Percentiles rank a stretch among this genome's conserved stretches.
Conservation (phyloP, 495 filamentous ascomycete species). For the Penicillium pulvis region DNA sequence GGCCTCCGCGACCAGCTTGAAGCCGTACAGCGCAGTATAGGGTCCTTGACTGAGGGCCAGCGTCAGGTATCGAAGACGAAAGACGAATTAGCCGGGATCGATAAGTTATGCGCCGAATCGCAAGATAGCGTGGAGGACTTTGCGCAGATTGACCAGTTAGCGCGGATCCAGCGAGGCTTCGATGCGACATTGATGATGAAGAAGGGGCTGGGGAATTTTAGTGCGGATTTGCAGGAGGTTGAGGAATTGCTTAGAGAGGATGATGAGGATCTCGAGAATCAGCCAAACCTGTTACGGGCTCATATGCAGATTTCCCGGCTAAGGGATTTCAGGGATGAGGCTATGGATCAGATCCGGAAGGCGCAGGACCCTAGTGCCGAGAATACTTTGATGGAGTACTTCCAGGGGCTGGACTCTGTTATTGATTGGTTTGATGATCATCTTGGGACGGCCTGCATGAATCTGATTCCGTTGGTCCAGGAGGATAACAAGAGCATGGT, state of each 20-base stretch:
- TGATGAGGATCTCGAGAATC: conserved; percentile 81
- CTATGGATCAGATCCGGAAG: conserved; percentile 88
- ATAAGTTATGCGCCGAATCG: conserved; percentile 93
- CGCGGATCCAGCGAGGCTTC: conserved; percentile 93
- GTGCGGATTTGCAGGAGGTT: conserved; percentile 69
- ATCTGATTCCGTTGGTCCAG: conserved; percentile 82
- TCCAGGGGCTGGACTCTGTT: conserved; percentile 80
- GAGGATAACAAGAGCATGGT: conserved; percentile 85
- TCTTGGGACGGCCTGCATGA: conserved; percentile 82
- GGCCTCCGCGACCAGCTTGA: conserved; percentile 89
- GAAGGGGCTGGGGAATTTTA: conserved; percentile 81
- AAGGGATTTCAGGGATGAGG: conserved; percentile 90
- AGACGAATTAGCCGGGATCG: conserved; percentile 98
- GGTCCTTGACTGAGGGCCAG: conserved; percentile 80
- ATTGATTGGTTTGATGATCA: conserved; percentile 96
- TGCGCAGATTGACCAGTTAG: conserved; percentile 90
- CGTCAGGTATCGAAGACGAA: conserved; percentile 84
- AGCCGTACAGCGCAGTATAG: conserved; percentile 89
- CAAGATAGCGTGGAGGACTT: conserved; percentile 97
- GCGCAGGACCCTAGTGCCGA: conserved; percentile 72
- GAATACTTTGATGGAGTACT: conserved; percentile 83
- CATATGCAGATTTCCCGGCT: conserved; percentile 91
- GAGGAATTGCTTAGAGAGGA: conserved; percentile 77
- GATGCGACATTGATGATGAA: conserved; percentile 90
- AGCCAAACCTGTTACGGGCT: conserved; percentile 84